Conservation (phyloP, 495 filamentous ascomycete genomes). For the Penicillium longicatenatum region DNA sequence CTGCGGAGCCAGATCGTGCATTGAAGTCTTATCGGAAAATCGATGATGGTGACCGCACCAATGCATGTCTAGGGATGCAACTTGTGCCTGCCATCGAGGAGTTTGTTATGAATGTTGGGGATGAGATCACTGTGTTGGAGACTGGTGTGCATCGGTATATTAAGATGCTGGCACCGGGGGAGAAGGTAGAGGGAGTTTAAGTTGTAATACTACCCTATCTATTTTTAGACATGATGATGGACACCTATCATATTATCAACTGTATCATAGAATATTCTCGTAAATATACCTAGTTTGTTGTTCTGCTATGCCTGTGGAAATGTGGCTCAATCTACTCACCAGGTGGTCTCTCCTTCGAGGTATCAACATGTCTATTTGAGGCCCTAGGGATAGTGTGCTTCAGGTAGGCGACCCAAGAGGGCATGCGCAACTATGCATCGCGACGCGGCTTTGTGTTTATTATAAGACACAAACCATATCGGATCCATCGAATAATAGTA, state of each 20-base stretch:
- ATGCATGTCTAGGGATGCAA: constrained; percentile 78
- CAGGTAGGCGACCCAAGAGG: too few relatives aligned
- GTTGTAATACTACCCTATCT: background rate
- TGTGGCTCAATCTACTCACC: too few relatives aligned
- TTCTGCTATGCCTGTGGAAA: too few relatives aligned
- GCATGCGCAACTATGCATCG: too few relatives aligned
- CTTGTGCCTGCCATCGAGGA: constrained; percentile 31
- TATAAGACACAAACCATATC: background rate
- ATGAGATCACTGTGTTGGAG: constrained; percentile 60
- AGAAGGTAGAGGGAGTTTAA: constrained; percentile 40
- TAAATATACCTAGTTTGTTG: too few relatives aligned
- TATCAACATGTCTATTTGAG: too few relatives aligned
- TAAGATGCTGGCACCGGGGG: constrained; percentile 47
- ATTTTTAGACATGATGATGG: background rate
- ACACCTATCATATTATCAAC: background rate
- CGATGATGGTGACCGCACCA: constrained; percentile 68
- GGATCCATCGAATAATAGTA: too few relatives aligned
- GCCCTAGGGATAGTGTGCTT: too few relatives aligned
- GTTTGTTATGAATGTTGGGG: constrained; percentile 58
- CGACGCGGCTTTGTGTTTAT: background rate
- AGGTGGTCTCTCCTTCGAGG: too few relatives aligned
- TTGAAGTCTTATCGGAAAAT: constrained; percentile 70
- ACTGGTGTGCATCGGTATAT: constrained; percentile 66
- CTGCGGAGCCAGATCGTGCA: constrained; percentile 70
- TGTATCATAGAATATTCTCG: background rate